Conservation (phyloP, 208 protist species). For the Leishmania arabica region DNA sequence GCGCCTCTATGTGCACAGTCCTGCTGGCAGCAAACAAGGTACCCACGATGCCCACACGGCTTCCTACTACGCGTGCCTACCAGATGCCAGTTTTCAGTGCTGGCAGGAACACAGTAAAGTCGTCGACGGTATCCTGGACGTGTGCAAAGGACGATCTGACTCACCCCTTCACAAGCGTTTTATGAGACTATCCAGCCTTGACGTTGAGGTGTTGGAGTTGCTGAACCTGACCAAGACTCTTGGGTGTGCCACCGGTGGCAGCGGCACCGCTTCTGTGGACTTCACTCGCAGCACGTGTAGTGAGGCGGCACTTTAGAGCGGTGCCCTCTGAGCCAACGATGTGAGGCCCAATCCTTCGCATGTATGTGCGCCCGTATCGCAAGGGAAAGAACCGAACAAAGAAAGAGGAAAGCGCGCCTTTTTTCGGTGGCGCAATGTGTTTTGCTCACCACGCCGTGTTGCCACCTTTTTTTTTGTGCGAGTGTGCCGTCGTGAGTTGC, state of each 20-base stretch:
- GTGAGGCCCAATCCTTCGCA: background rate
- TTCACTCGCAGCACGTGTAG: background rate
- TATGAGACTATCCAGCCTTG: slow-evolving; percentile 1
- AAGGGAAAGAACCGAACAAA: background rate
- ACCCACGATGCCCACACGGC: background rate
- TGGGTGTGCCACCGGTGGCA: background rate
- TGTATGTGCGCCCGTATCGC: background rate
- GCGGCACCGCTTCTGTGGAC: background rate
- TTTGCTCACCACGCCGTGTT: background rate
- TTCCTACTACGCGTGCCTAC: background rate
- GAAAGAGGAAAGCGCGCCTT: background rate
- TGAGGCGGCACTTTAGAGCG: background rate
- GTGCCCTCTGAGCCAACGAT: background rate
- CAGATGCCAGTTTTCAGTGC: slow-evolving; percentile 3
- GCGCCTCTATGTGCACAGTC: background rate
- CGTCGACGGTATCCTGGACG: background rate
- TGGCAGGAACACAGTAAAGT: slow-evolving; percentile 10
- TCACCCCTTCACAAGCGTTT: background rate
- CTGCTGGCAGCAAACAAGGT: background rate
- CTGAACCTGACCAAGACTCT: slow-evolving; percentile 9
- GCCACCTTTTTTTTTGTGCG: background rate
- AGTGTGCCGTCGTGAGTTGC: background rate
- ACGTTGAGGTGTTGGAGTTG: slow-evolving; percentile 22
- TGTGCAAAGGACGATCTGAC: background rate
- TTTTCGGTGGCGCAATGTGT: background rate